Evolutionary conservation across 495 filamentous ascomycete genomes (phyloP), one percentile per base, ranked within the genome.

Genomic region (Aspergillus kassunensis): DNA sequence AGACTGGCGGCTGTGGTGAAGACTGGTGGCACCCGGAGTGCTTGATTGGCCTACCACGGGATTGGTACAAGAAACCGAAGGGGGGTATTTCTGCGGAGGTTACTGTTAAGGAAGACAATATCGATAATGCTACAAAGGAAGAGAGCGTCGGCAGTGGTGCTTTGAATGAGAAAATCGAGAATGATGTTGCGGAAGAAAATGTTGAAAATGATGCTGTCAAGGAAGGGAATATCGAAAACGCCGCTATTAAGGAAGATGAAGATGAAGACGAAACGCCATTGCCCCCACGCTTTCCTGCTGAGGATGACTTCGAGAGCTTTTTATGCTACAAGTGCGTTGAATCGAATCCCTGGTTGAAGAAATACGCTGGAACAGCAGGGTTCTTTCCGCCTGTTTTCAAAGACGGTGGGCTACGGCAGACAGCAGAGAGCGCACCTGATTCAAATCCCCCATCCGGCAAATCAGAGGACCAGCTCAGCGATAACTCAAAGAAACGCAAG

Each of bases 21-120:
- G 95, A 99, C 67, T 99, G 95, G 95, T 99, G 90, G 79, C 95
- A 99, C 74, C 91, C 93, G 12, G 89, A 91, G 50, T 99, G 95
- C 64, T 67, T 99, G 11, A 82, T 96, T 44, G 93, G 95, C 8
- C 64, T 92, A 11, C 79, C 84, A 2, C 76, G 70, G 54, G 77
- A 77, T 57, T 76, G 65, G 78, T 61, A 69, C 31, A 70, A 68
- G 37, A 60, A 56, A 12, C 52, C 47, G 18, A 64, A 62, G n/a
- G n/a, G n/a, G n/a, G n/a, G n/a, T n/a, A n/a, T n/a, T n/a, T n/a
- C n/a, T n/a, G n/a, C n/a, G n/a, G n/a, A n/a, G n/a, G n/a, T n/a
- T n/a, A n/a, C n/a, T n/a, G n/a, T n/a, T n/a, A n/a, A n/a, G n/a
- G n/a, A n/a, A n/a, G n/a, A n/a, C n/a, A n/a, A n/a, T n/a, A n/a